Percentiles rank a stretch among this genome's conserved stretches.
These are phyloP conservation scores for Colletotrichum tanaceti DNA, from an alignment of 2,329 filamentous ascomycete genomes.

Conservation along the genomic window DNA sequence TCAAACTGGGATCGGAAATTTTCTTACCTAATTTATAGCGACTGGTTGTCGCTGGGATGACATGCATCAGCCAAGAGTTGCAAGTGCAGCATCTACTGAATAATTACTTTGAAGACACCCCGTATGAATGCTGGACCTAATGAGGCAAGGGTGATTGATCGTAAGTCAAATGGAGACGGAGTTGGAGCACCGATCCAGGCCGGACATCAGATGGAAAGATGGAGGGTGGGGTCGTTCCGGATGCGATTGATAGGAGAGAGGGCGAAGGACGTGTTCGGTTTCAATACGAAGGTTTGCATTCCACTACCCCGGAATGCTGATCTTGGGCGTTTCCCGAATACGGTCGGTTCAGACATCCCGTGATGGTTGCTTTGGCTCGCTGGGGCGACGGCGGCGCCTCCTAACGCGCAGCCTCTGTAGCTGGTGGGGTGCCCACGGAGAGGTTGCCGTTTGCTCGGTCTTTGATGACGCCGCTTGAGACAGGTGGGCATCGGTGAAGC, in stretches of 20 bases:
- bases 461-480: not conserved
- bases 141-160: not conserved
- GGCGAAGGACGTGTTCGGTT: constrained; percentile 31
- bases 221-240: constrained; percentile 12
- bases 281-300: constrained; percentile 21
- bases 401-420: constrained; percentile 18
- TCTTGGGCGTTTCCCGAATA: constrained; percentile 30
- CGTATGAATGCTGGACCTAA: constrained; percentile 12
- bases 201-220: constrained; percentile 26
- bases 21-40: not conserved
- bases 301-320: constrained; percentile 10
- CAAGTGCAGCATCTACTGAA: not conserved
- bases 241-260: constrained; percentile 7
- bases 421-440: constrained; percentile 10
- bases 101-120: too few species aligned
- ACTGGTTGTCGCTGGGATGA: not conserved
- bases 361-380: not conserved
- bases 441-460: constrained; percentile 5
- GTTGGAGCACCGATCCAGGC: constrained; percentile 4
- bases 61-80: not conserved
- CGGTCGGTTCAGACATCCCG: constrained; percentile 7
- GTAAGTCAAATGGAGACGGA: constrained; percentile 1
- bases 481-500: not conserved
- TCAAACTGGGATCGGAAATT: not conserved
- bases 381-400: constrained; percentile 12